These are phyloP conservation scores for Lumnitzera littorea DNA, from an alignment of 345 rosid species.

Conservation along the genomic window DNA sequence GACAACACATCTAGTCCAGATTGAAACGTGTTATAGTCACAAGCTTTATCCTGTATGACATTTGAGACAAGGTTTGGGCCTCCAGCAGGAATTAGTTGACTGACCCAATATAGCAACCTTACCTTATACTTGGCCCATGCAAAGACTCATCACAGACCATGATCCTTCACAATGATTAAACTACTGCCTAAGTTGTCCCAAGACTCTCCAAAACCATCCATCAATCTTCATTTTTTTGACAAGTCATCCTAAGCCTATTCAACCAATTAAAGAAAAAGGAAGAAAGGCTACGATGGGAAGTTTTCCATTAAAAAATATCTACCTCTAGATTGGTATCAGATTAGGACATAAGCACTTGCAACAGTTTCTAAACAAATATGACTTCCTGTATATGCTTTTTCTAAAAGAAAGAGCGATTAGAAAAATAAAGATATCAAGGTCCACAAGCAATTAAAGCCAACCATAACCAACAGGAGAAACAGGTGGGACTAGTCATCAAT, in stretches of 20 bases:
- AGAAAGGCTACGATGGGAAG: too few relatives aligned
- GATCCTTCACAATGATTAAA: slow-evolving; percentile 15
- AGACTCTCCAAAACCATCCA: slow-evolving; percentile 8
- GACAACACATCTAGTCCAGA: slow-evolving; percentile 3
- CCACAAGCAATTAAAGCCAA: too few relatives aligned
- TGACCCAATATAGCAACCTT: neutral
- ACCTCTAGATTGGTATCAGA: neutral
- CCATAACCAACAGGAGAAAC: too few relatives aligned
- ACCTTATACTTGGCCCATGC: slow-evolving; percentile 11
- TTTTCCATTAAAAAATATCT: too few relatives aligned
- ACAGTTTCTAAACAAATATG: slow-evolving; percentile 13
- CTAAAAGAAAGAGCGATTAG: too few relatives aligned
- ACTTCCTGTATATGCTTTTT: neutral
- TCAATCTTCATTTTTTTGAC: slow-evolving; percentile 5
- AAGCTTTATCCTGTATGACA: slow-evolving; percentile 5
- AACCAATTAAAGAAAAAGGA: too few relatives aligned
- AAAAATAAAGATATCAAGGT: too few relatives aligned
- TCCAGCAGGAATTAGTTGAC: slow-evolving; percentile 15
- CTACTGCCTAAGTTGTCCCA: slow-evolving; percentile 9
- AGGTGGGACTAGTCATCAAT: slow-evolving; percentile 4
- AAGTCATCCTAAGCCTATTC: neutral
- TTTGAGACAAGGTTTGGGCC: slow-evolving; percentile 7
- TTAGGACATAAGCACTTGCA: slow-evolving; percentile 14
- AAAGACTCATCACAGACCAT: slow-evolving; percentile 11
- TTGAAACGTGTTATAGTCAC: slow-evolving; percentile 2